phyloP scores from a whole-genome alignment of 2,329 filamentous ascomycete species.

The Aspergillus ruber region DNA sequence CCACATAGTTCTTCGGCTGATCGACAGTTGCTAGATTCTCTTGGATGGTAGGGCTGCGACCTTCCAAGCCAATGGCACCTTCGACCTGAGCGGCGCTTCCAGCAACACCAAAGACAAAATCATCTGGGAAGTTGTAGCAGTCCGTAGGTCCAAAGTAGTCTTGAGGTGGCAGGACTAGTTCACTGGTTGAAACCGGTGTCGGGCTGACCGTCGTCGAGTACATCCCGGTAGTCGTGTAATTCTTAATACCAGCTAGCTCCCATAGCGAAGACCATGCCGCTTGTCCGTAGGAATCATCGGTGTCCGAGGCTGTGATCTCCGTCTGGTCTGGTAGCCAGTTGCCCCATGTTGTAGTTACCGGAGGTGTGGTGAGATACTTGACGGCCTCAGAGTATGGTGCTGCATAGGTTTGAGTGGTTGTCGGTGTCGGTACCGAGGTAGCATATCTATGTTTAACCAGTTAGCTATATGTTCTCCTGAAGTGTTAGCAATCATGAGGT shows the following conservation, averaged over 20 bases:
- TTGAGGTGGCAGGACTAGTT: conserved; percentile 50
- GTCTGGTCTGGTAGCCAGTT: conserved; percentile 28
- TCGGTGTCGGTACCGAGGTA: conserved; percentile 25
- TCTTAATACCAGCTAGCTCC: conserved; percentile 21
- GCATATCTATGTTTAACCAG: conserved; percentile 17
- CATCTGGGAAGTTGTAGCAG: conserved; percentile 28
- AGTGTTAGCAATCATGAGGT: not conserved
- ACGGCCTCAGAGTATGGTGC: conserved; percentile 19
- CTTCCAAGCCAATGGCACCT: conserved; percentile 37
- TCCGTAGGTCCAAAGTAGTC: conserved; percentile 43
- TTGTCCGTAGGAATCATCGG: conserved; percentile 26
- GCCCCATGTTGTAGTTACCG: conserved; percentile 28
- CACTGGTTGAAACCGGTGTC: conserved; percentile 49
- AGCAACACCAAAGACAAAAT: conserved; percentile 41
- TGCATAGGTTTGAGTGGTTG: conserved; percentile 23
- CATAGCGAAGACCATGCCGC: conserved; percentile 33
- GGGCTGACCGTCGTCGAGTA: conserved; percentile 50
- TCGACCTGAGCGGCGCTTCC: conserved; percentile 41
- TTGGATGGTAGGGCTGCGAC: conserved; percentile 32
- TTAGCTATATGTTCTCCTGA: not conserved
- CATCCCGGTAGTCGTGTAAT: conserved; percentile 31
- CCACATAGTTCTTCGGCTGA: conserved; percentile 42
- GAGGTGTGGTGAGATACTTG: conserved; percentile 16
- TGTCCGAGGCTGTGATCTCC: conserved; percentile 20
- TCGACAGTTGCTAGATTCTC: conserved; percentile 30